Evolutionary conservation across 768 basidiomycete genomes (phyloP), one percentile per base, ranked within the genome.

Genomic region (Gautieria morchelliformis): DNA sequence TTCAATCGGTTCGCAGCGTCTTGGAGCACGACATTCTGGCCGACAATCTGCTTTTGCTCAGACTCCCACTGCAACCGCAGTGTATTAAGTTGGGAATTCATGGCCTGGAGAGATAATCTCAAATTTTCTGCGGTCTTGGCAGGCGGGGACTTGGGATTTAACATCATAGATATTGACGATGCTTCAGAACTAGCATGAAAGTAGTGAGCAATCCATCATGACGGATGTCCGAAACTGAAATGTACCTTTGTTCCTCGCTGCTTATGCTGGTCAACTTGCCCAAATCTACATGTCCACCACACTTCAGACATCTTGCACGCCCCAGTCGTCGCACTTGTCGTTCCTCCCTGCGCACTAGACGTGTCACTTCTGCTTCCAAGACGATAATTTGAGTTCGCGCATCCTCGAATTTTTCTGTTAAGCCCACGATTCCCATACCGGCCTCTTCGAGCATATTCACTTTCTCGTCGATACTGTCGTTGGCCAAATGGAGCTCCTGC

Each of bases 381-480:
- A 66, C 59, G 6, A 69, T 68, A 15, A 86, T 82, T 60, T 72
- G 76, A 14, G 74, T 67, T 8, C 85, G 78, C 9, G 87, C 85
- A 61, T 89, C 87, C 58, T 84, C 85, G 3, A 92, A 78, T 54
- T 80, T 83, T 69, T 75, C 77, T 0, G 85, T 83, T 37, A 90
- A 72, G 7, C 79, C 81, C 46, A 92, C 81, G 42, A 84, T 84
- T 30, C 82, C 88, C 14, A 85, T 68, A 5, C 90, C 90, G 0
- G 85, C 84, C 57, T 91, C 84, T 64, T 89, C 87, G 3, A 94
- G 82, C 52, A 85, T 82, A 66, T 91, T 89, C 15, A 94, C 75
- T 67, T 93, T 93, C 65, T 91, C 85, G 63, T 94, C 93, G 54
- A 94, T 88, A 63, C 80, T 86, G 37, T 86, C 83, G 65, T 94